Base-by-base conservation (phyloP, 2,329 filamentous ascomycete genomes). In the Microsporum audouinii region DNA sequence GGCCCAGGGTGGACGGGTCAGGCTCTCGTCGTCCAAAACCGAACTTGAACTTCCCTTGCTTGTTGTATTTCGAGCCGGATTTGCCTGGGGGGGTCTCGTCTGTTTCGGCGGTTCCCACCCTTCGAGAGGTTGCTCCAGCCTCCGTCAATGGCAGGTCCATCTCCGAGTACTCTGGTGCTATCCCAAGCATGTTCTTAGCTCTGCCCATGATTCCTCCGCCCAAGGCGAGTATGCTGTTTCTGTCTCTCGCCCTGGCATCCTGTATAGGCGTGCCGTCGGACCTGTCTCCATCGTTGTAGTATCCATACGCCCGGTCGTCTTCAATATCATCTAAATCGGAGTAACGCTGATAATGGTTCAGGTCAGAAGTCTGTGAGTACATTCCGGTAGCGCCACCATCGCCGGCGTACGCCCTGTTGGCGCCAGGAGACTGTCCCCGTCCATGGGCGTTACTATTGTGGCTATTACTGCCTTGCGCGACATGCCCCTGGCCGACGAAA, bases 101-200 rank as follows among this genome's bases (percentile, higher is more conserved):
- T 57, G 71, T 68, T 65, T 71, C 67, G 66, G 75, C 71, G 63
- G 77, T 77, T 66, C 77, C 76, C 60, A 79, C 68, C 17, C 71
- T 69, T 69, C 76, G 74, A 56, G 74, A 71, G 66, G 80, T 77
- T 56, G 80, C 81, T 59, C 80, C 83, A 55, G 87, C 78, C 72
- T 97, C 90, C 3, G 92, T 97, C 74, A 99, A 79, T 12, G 94
- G 94, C 60, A 99, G 80, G 72, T 99, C 92, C 94, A 99, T 99
- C 76, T 97, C 94, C 38, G 92, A 96, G 75, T 99, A 97, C 65
- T 87, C 83, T 27, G 82, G 80, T 7, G 84, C 87, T 85, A 96
- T 91, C 59, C 94, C 92, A 63, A 99, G 78, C 80, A 88, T 90
- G 72, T 88, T 91, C 79, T 95, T 97, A 47, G 92, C 88, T 70